phyloP scores from a whole-genome alignment of 805 yeast species.

The Kuraishia hungarica region DNA sequence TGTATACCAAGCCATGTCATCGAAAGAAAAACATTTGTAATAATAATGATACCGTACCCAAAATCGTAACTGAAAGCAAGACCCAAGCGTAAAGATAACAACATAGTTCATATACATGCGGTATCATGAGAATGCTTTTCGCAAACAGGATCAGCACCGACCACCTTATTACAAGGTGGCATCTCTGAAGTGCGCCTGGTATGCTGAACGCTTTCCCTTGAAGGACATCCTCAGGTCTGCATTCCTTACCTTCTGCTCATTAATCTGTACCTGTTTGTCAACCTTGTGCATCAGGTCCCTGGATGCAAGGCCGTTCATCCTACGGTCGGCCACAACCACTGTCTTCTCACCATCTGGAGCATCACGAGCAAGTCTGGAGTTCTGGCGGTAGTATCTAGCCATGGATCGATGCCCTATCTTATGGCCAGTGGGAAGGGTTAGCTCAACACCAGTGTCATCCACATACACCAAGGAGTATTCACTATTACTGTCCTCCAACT shows the following conservation, averaged over 20 bases:
- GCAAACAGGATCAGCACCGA: background rate
- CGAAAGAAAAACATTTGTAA: background rate
- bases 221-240: slow-evolving; percentile 18
- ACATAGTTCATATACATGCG: too few relatives aligned
- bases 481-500: slow-evolving; percentile 2
- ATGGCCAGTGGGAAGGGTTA: slow-evolving; percentile 60
- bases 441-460: slow-evolving; percentile 50
- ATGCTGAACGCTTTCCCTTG: background rate
- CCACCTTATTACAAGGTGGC: background rate
- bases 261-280: slow-evolving; percentile 36
- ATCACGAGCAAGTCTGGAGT: slow-evolving; percentile 9
- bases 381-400: slow-evolving; percentile 54
- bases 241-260: slow-evolving; percentile 21
- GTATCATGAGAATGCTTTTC: background rate
- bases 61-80: background rate
- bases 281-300: slow-evolving; percentile 45
- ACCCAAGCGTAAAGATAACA: background rate
- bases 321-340: slow-evolving; percentile 13
- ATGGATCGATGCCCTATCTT: slow-evolving; percentile 65
- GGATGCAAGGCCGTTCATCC: slow-evolving; percentile 42
- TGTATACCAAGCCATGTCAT: background rate
- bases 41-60: too few relatives aligned
- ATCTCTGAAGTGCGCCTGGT: background rate
- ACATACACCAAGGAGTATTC: slow-evolving; percentile 16
- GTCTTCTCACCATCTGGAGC: slow-evolving; percentile 1